Base-by-base conservation (phyloP, 1,284 basidiomycete species). In the Ustilago esculenta region DNA sequence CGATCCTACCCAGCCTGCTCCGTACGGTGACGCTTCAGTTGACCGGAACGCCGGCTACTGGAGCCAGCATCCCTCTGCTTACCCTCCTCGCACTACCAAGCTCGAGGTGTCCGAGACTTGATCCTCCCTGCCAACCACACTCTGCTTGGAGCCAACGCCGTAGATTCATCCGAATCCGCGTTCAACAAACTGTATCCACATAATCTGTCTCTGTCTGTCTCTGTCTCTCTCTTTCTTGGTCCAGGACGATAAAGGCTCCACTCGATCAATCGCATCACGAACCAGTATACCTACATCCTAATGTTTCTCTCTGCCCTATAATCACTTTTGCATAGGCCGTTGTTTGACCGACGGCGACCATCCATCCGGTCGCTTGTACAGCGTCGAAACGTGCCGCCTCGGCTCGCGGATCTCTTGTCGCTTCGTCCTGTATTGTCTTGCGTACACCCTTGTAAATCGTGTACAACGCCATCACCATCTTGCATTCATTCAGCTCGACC, bases 1-100 rank as follows among this genome's bases (percentile, higher is more conserved):
- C 89, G n/a, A 82, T 80, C 55, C 84, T 80, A 33, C 87, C 87
- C 40, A 55, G 36, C 15, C 67, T 18, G 51, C 51, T n/a, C 27
- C 59, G 11, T 59, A 64, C 49, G n/a, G 42, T 21, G 59, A 69
- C 30, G 41, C 55, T 21, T 36, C 58, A 2, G 43, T 61, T 3
- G 66, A 69, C 52, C 54, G 66, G 23, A 59, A 42, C 41, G 46
- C 42, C 9, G 58, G 44, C 29, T 70, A 70, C 46, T 70, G 67
- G 67, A 64, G 44, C 41, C 67, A 70, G 33, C 67, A 70, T 20
- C 66, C 66, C 9, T 42, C 56, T 23, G 39, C 60, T 4, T 70
- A 70, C 42, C 41, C 60, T 5, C 47, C 51, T 30, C 59, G 66
- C 27, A 24, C 54, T 12, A 37, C 9, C 25, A 57, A 63, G 54